A percentile compares a stretch with the other conserved stretches of the same genome.
phyloP scores from a whole-genome alignment of 768 basidiomycete genomes.

The Mycena vulgaris region DNA sequence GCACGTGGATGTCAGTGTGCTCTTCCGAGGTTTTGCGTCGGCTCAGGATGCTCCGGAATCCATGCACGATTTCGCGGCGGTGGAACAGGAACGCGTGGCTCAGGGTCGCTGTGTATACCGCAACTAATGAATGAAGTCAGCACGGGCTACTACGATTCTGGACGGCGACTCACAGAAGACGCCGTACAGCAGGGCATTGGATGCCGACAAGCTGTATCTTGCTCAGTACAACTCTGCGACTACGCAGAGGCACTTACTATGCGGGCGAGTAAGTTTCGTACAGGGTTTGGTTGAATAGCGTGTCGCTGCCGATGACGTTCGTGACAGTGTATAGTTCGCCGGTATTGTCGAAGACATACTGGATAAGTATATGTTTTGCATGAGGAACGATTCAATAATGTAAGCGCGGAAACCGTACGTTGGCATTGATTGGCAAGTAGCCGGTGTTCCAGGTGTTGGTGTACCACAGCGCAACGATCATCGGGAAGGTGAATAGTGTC shows the following conservation, averaged over 20 bases:
- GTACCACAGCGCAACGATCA: constrained; percentile 24
- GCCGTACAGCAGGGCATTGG: constrained; percentile 49
- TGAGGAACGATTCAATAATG: neutral
- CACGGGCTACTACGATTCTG: neutral
- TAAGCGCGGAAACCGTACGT: constrained; percentile 30
- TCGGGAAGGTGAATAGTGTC: constrained; percentile 27
- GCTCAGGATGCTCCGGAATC: constrained; percentile 42
- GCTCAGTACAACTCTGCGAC: too few species aligned
- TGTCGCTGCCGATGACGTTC: constrained; percentile 51
- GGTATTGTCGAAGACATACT: constrained; percentile 57
- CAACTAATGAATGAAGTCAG: constrained; percentile 24
- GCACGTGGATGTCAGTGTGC: constrained; percentile 56
- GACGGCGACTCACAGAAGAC: constrained; percentile 36
- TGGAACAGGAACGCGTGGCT: constrained; percentile 58
- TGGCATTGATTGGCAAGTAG: constrained; percentile 58
- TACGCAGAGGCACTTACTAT: constrained; percentile 31
- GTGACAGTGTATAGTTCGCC: constrained; percentile 58
- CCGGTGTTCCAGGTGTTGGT: constrained; percentile 55
- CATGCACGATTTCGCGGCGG: constrained; percentile 56
- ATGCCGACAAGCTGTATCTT: constrained; percentile 9
- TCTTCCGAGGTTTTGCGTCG: constrained; percentile 47
- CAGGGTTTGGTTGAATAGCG: constrained; percentile 49
- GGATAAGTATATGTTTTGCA: neutral
- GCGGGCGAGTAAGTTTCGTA: constrained; percentile 57
- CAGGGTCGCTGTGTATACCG: constrained; percentile 51